These are phyloP conservation scores for Ophiostoma triangulosporum DNA, from an alignment of 2,329 filamentous ascomycete species.

Conservation along the genomic window DNA sequence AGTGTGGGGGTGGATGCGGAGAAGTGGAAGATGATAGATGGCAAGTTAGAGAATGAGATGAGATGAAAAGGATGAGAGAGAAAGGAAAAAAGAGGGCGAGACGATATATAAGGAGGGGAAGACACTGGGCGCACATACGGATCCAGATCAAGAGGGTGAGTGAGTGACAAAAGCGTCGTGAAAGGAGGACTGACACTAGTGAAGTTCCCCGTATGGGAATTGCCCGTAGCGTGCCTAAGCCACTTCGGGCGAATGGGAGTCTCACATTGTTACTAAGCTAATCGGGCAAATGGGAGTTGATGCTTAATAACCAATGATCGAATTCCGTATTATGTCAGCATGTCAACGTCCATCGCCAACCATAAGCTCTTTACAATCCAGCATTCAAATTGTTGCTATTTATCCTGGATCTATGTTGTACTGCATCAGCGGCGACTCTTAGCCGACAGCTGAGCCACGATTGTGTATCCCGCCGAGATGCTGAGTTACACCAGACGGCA, in stretches of 20 bases:
- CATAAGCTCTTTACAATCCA: neutral
- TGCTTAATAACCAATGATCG: no score
- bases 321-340: no score
- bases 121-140: neutral
- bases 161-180: neutral
- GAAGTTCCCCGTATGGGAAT: neutral
- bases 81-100: no score
- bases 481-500: neutral
- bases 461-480: neutral
- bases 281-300: no score
- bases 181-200: neutral
- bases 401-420: neutral
- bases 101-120: neutral
- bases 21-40: neutral
- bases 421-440: neutral
- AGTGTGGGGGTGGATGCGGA: neutral
- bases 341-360: no score
- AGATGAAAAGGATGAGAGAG: neutral
- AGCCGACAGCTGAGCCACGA: neutral
- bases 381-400: no score
- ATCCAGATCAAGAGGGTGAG: neutral
- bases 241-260: no score
- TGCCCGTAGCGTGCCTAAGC: neutral
- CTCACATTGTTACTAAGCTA: no score
- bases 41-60: no score